These are phyloP conservation scores for Dactylella cylindrospora DNA, from an alignment of 2,329 filamentous ascomycete genomes.

Conservation along the genomic window DNA sequence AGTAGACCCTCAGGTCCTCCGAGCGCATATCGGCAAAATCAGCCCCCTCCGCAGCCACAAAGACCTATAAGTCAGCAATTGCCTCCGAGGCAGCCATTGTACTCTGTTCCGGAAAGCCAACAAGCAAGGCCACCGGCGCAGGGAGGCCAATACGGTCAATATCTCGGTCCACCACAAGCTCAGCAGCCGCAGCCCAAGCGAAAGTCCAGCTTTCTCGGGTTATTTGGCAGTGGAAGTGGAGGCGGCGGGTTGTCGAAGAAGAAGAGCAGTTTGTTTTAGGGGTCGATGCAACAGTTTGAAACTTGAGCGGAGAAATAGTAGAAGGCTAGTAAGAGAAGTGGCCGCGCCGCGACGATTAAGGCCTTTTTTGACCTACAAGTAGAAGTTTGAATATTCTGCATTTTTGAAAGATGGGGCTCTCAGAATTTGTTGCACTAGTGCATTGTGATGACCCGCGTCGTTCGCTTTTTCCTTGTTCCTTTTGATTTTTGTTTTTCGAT, in stretches of 20 bases:
- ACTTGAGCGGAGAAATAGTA: too few relatives aligned
- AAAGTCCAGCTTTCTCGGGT: slow-evolving; percentile 28
- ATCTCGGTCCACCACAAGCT: slow-evolving; percentile 16
- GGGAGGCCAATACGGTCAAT: slow-evolving; percentile 4
- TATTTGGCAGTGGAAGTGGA: slow-evolving; percentile 19
- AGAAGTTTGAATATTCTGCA: too few relatives aligned
- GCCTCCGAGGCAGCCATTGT: slow-evolving; percentile 31
- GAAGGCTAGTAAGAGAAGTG: too few relatives aligned
- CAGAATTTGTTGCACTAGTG: too few relatives aligned
- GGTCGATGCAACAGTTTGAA: too few relatives aligned
- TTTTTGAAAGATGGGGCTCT: too few relatives aligned
- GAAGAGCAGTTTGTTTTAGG: slow-evolving; percentile 39
- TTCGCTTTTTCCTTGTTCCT: too few relatives aligned
- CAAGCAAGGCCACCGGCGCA: slow-evolving; percentile 31
- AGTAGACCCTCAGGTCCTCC: slow-evolving; percentile 25
- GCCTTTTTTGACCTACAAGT: too few relatives aligned
- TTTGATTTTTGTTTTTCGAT: too few relatives aligned
- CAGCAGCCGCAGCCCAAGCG: slow-evolving; percentile 19
- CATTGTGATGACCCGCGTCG: too few relatives aligned
- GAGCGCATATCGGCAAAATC: not conserved
- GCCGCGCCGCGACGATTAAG: too few relatives aligned
- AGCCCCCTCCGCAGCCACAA: not conserved
- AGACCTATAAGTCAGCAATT: slow-evolving; percentile 30
- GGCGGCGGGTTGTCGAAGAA: slow-evolving; percentile 24
- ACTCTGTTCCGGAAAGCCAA: slow-evolving; percentile 28